Conservation (phyloP, 352 stramenopile genomes). For the Phytophthora pistaciae region DNA sequence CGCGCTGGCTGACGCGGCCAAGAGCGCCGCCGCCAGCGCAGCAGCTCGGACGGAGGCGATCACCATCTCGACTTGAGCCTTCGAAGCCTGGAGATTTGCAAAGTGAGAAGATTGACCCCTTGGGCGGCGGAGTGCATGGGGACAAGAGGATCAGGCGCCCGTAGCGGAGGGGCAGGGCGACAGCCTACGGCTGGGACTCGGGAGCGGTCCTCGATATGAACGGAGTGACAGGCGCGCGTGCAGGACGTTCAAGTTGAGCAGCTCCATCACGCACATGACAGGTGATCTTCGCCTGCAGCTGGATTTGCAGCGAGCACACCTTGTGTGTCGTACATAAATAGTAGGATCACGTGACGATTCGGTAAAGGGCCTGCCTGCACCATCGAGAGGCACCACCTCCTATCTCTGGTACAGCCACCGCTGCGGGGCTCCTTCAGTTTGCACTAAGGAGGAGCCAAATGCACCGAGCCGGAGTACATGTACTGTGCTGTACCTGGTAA, state of each 20-base stretch:
- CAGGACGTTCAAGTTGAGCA: not conserved
- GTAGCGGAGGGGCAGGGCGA: constrained; percentile 22
- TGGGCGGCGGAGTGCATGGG: not conserved
- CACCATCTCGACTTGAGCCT: constrained; percentile 21
- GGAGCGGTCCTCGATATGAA: constrained; percentile 28
- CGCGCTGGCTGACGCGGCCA: constrained; percentile 24
- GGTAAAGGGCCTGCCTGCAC: constrained; percentile 13
- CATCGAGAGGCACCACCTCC: too few relatives aligned
- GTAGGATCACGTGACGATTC: constrained; percentile 17
- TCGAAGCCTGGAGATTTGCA: constrained; percentile 15
- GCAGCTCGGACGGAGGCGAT: constrained; percentile 4
- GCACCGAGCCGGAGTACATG: constrained; percentile 2
- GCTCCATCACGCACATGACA: constrained; percentile 10
- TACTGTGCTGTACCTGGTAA: not conserved
- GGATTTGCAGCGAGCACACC: constrained; percentile 17
- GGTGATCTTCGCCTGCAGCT: constrained; percentile 18
- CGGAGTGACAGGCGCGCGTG: constrained; percentile 8
- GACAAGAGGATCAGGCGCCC: not conserved
- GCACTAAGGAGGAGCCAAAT: constrained; percentile 1
- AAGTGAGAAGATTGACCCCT: constrained; percentile 13
- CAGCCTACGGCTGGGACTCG: constrained; percentile 15
- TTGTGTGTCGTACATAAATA: not conserved
- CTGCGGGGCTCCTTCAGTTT: not conserved
- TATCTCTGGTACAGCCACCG: too few relatives aligned
- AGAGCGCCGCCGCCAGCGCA: constrained; percentile 10